Base-by-base conservation (phyloP, 2,329 filamentous ascomycete genomes). In the Penicillium hesseltinei region DNA sequence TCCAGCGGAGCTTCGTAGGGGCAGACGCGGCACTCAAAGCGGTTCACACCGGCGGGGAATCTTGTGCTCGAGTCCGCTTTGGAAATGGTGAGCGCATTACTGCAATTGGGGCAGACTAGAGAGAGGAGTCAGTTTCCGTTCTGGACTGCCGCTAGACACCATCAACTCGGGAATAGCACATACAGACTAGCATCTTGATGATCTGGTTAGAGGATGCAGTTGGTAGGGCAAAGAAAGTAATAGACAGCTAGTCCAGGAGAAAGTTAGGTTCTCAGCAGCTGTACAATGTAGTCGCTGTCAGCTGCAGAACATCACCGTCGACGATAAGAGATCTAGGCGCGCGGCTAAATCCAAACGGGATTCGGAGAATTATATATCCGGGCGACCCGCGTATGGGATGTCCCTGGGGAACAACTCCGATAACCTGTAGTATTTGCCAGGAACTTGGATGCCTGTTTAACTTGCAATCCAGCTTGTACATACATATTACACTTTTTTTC, bases 21-120 rank as follows among this genome's bases (percentile, higher is more conserved):
- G 68, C 94, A 99, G 57, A 92, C 96, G 57, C 91, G 90, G 79
- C 94, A 99, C 77, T 96, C 91, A 76, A 97, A 91, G 57, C 92
- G 88, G 80, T 97, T 97, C 51, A 77, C 71, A 2, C 78, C 78
- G 42, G 74, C 62, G 15, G 77, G 75, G 54, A 76, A 71, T 51
- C 73, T 68, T 1, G 67, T 67, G 17, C 72, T 72, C 5, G 74
- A 66, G 10, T 76, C 72, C 2, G 71, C 71, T 49, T 75, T 73
- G 43, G 77, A 76, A 50, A 81, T 76, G 13, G 78, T 80, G 54
- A 81, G 72, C 62, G 71, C 75, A 72, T 80, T 81, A 69, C 74
- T 77, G 71, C 78, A 80, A 62, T 79, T 77, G 13, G 78, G 78
- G 57, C 78, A 81, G 66, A 80, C 78, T 81, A 56, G 49, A 55